These are phyloP conservation scores for Blastocystis sp. DNA, from an alignment of 352 stramenopile species.

Conservation along the genomic window DNA sequence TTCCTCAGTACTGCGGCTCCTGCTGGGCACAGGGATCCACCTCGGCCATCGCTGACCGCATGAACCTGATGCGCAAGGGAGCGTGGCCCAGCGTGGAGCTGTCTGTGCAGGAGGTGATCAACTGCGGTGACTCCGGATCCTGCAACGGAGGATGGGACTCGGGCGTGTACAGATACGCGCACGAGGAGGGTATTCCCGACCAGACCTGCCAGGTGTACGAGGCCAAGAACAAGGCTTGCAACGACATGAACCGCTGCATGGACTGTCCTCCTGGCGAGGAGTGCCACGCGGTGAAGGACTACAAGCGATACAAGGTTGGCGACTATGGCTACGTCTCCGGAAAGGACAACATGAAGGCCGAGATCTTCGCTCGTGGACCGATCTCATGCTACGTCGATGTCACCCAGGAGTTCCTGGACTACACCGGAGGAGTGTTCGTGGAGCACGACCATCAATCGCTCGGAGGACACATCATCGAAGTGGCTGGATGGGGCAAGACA, in stretches of 20 bases:
- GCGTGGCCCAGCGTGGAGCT: constrained; percentile 77
- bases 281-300: constrained; percentile 76
- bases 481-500: constrained; percentile 77
- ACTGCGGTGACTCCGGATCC: constrained; percentile 72
- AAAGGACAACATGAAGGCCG: constrained; percentile 78
- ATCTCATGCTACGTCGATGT: constrained; percentile 79
- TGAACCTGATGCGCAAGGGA: constrained; percentile 78
- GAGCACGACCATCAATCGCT: constrained; percentile 74
- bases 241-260: constrained; percentile 72
- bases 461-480: constrained; percentile 81
- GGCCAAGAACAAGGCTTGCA: constrained; percentile 74
- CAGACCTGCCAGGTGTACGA: constrained; percentile 83
- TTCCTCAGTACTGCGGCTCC: constrained; percentile 84
- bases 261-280: constrained; percentile 44
- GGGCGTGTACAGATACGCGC: constrained; percentile 81
- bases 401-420: constrained; percentile 76
- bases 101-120: constrained; percentile 76
- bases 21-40: constrained; percentile 83
- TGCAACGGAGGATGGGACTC: constrained; percentile 73
- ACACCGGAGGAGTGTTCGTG: constrained; percentile 75
- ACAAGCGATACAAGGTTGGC: constrained; percentile 78
- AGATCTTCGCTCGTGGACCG: constrained; percentile 81
- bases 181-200: constrained; percentile 80
- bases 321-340: constrained; percentile 80
- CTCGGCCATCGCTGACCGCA: constrained; percentile 79